phyloP scores from a whole-genome alignment of 2,329 filamentous ascomycete species.

The Penicillium capsulatum region DNA sequence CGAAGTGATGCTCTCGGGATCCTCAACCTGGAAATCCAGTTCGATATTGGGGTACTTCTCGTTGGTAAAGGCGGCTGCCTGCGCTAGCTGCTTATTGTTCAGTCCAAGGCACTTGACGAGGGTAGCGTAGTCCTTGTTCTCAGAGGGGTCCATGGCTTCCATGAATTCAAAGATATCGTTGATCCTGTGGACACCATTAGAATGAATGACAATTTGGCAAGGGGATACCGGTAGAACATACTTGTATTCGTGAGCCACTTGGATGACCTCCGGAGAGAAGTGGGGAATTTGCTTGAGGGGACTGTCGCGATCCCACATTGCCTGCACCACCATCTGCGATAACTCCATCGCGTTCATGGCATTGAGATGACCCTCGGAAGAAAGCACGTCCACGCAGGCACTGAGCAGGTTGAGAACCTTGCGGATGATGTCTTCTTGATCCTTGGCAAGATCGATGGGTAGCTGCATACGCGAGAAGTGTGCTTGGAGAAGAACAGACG shows the following conservation, averaged over 20 bases:
- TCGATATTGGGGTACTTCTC: conserved; percentile 94
- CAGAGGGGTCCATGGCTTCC: conserved; percentile 95
- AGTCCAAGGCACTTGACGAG: conserved; percentile 76
- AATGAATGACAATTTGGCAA: conserved; percentile 25
- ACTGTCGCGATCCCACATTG: conserved; percentile 97
- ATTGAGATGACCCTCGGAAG: conserved; percentile 91
- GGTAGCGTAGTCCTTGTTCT: conserved; percentile 74
- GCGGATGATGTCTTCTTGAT: conserved; percentile 81
- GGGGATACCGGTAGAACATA: conserved; percentile 40
- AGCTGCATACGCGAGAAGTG: conserved; percentile 98
- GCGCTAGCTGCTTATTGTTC: conserved; percentile 72
- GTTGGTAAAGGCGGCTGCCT: conserved; percentile 95
- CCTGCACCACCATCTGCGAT: conserved; percentile 98
- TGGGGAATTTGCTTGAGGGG: conserved; percentile 97
- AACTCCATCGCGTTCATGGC: conserved; percentile 99
- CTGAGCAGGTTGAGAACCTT: conserved; percentile 85
- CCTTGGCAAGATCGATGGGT: conserved; percentile 90
- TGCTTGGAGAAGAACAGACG: conserved; percentile 92
- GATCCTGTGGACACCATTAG: conserved; percentile 53
- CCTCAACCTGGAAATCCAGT: conserved; percentile 79
- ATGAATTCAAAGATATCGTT: conserved; percentile 97
- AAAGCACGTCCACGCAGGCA: conserved; percentile 90
- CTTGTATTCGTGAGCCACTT: conserved; percentile 74
- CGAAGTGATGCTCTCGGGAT: conserved; percentile 72
- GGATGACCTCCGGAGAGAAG: conserved; percentile 77